These are phyloP conservation scores for Stephania japonica DNA, from an alignment of 164 flowering plant genomes.

Conservation along the genomic window DNA sequence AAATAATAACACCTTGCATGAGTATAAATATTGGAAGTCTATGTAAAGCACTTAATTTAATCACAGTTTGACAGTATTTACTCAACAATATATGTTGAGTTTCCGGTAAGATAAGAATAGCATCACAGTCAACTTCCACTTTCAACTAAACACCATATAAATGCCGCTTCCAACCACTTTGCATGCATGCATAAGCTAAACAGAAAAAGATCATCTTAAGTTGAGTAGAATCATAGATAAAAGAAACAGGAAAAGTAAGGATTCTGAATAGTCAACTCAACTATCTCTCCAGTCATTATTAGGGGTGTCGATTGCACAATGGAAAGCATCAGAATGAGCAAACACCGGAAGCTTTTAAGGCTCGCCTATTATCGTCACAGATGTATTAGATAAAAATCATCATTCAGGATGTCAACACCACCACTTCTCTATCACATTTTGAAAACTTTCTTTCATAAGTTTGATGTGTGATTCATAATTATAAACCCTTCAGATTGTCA, in stretches of 20 bases:
- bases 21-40: background rate
- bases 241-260: background rate
- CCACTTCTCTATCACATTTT: background rate
- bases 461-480: background rate
- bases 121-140: background rate
- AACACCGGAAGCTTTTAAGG: background rate
- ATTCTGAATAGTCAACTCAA: background rate
- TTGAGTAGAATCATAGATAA: too few species aligned
- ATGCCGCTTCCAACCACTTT: too few species aligned
- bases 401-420: background rate
- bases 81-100: background rate
- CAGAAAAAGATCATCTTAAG: background rate
- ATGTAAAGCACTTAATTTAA: background rate
- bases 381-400: too few species aligned
- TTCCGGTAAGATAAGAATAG: background rate
- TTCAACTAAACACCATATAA: background rate
- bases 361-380: background rate
- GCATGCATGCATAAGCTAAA: background rate
- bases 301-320: background rate
- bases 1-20: background rate
- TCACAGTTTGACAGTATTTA: background rate
- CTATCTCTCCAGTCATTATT: background rate
- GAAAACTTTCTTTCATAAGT: too few species aligned
- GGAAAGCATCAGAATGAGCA: background rate
- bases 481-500: background rate